phyloP scores from a whole-genome alignment of 352 stramenopile genomes.

The Phytophthora nicotianae region DNA sequence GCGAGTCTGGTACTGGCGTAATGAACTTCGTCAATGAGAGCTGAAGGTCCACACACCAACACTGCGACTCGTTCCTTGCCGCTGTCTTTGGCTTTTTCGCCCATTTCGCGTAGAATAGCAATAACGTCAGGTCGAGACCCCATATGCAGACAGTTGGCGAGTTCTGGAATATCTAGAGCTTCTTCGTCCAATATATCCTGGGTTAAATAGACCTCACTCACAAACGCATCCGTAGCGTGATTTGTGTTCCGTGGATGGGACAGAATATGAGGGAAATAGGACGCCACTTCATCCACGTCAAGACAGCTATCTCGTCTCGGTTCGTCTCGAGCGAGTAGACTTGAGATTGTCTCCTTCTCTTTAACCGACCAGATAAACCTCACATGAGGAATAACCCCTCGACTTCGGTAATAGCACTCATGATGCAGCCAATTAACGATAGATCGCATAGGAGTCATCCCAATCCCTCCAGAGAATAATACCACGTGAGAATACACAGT shows the following conservation, averaged over 20 bases:
- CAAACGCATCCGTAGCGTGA: slow-evolving; percentile 28
- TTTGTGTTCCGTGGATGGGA: slow-evolving; percentile 35
- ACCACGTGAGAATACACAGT: slow-evolving; percentile 57
- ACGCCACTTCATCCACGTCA: slow-evolving; percentile 42
- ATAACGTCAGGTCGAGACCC: slow-evolving; percentile 36
- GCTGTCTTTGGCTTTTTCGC: slow-evolving; percentile 36
- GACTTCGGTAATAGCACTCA: slow-evolving; percentile 31
- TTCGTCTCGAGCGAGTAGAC: slow-evolving; percentile 37
- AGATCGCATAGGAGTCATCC: slow-evolving; percentile 57
- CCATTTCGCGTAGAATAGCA: slow-evolving; percentile 41
- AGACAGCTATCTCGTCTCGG: slow-evolving; percentile 35
- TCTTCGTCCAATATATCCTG: slow-evolving; percentile 39
- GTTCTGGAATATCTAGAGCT: slow-evolving; percentile 35
- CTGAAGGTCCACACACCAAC: slow-evolving; percentile 46
- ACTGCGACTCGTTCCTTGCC: slow-evolving; percentile 43
- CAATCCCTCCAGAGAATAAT: slow-evolving; percentile 54
- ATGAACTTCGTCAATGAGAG: slow-evolving; percentile 38
- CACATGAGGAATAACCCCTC: slow-evolving; percentile 44
- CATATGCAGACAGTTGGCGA: slow-evolving; percentile 38
- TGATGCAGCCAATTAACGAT: slow-evolving; percentile 53
- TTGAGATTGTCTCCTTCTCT: slow-evolving; percentile 47
- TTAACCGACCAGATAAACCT: slow-evolving; percentile 60
- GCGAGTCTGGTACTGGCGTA: slow-evolving; percentile 28
- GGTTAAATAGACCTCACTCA: slow-evolving; percentile 38
- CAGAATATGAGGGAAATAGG: slow-evolving; percentile 39